Percentiles rank a stretch among this genome's conserved stretches.
These are phyloP conservation scores for Metarhizium robertsii DNA, from an alignment of 2,329 filamentous ascomycete genomes.

Conservation along the genomic window DNA sequence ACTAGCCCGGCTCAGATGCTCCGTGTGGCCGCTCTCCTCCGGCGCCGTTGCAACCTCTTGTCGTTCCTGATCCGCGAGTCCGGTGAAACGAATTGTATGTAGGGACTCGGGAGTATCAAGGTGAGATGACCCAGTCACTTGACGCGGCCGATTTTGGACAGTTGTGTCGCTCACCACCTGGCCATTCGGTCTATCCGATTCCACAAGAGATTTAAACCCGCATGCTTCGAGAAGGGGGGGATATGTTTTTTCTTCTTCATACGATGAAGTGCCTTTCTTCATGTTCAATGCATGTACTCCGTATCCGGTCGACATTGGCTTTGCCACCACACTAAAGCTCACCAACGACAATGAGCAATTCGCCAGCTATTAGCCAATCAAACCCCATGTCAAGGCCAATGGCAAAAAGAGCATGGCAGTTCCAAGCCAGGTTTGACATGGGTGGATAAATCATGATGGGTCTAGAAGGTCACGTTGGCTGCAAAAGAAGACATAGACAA, in stretches of 20 bases:
- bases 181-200: not conserved
- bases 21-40: not conserved
- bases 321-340: not conserved
- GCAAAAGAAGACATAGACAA: too few relatives aligned
- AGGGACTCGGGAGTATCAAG: too few relatives aligned
- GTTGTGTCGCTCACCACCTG: too few relatives aligned
- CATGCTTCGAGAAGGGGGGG: not conserved
- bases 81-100: too few relatives aligned
- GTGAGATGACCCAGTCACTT: too few relatives aligned
- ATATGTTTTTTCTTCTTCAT: not conserved
- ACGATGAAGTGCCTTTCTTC: not conserved
- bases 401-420: not conserved
- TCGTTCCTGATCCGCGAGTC: not conserved
- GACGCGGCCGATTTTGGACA: too few relatives aligned
- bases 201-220: not conserved
- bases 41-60: not conserved
- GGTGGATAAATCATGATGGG: not conserved
- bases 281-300: too few relatives aligned
- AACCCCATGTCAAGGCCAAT: not conserved
- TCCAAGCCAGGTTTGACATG: not conserved
- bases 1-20: not conserved
- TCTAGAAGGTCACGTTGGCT: too few relatives aligned
- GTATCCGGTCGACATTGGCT: not conserved
- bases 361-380: not conserved
- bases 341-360: not conserved